Base-by-base conservation (phyloP, 1,284 basidiomycete species). In the Melampsora larici-populina region DNA sequence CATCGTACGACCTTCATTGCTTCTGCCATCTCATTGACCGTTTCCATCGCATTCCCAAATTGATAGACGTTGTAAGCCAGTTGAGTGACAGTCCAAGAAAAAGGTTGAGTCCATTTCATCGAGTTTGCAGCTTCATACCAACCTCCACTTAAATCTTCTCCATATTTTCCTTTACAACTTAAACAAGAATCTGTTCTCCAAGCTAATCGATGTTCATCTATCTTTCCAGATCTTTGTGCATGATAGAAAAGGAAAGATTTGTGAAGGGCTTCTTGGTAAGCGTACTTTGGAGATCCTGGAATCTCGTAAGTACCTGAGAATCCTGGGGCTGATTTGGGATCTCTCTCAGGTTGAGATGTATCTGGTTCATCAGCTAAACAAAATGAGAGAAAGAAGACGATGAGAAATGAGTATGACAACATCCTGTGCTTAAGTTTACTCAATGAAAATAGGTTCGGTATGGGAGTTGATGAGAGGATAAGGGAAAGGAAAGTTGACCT, bases 181-280 rank as follows among this genome's bases (percentile, higher is more conserved):
- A 58, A 24, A 29, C 55, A 58, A 58, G 55, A 58, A 58, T 58
- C 55, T 2, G 55, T 8, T 58, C 55, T n/a, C 55, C 55, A 58
- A 58, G 55, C 55, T 29, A 58, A 58, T 58, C 55, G 55, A n/a
- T 58, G 55, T 58, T 58, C 55, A 58, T 58, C 55, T 24, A 58
- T 58, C 26, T 58, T 58, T 24, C 55, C 55, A 17, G 55, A 58
- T 58, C 55, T 58, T 29, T 58, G 55, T 24, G 55, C 55, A 58
- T 58, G 55, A n/a, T 58, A 58, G 26, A 58, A 58, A 58, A 58
- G 21, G 55, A 58, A 58, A 5, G 55, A 58, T 58, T 58, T 58
- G 18, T 58, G 55, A 24, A 58, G 26, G 26, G 55, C 55, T 58
- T 58, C 55, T 58, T 58, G 55, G 15, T 58, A 58, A n/a, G 55